These are phyloP conservation scores for Umbelopsis sp. DNA, from an alignment of 371 early-diverging fungal genomes.

Conservation along the genomic window DNA sequence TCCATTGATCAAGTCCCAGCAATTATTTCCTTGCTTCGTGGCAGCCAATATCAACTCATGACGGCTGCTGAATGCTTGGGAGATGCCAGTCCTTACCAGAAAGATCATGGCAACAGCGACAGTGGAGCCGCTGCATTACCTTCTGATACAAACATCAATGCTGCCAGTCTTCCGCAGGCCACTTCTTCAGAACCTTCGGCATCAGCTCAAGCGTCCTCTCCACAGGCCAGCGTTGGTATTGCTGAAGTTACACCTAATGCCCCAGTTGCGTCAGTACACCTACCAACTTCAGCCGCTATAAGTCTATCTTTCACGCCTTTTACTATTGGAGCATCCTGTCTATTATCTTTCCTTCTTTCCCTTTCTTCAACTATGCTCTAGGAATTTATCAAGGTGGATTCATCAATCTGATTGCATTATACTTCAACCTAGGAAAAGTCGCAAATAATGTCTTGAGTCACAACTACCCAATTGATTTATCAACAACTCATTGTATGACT, in stretches of 20 bases:
- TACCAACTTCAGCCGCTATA: not conserved
- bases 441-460: no score
- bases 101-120: not conserved
- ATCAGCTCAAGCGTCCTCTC: no score
- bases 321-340: not conserved
- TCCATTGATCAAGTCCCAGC: slow-evolving; percentile 45
- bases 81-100: slow-evolving; percentile 33
- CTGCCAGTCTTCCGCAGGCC: not conserved
- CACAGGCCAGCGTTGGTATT: not conserved
- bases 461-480: no score
- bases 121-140: not conserved
- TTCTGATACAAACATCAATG: not conserved
- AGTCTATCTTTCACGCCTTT: not conserved
- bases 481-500: no score
- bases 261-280: not conserved
- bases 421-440: no score
- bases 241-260: not conserved
- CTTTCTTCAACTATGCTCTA: no score
- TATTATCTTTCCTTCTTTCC: not conserved
- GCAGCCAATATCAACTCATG: slow-evolving; percentile 30
- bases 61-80: slow-evolving; percentile 47
- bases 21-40: slow-evolving; percentile 33
- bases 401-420: no score
- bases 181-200: not conserved
- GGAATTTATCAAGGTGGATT: no score